Evolutionary conservation across 495 filamentous ascomycete species (phyloP).

Genomic region (Penicillium taxi): DNA sequence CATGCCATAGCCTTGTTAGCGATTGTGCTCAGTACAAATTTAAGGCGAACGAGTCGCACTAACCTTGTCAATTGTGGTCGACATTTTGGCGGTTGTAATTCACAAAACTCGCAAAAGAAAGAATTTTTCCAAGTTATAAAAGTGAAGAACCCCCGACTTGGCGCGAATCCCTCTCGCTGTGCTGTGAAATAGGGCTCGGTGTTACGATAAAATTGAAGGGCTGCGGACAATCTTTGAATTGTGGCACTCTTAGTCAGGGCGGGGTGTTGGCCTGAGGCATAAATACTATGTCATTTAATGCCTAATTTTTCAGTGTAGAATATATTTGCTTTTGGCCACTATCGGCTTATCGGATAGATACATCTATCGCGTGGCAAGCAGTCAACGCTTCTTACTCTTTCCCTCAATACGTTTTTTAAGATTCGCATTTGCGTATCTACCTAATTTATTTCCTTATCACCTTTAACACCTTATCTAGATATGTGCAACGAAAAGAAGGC

Average conservation of each 20-base stretch:
- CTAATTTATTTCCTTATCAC: not conserved
- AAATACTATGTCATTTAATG: conserved; percentile 17
- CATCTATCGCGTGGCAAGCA: conserved; percentile 1
- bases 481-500: not conserved
- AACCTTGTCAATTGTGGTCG: conserved; percentile 95
- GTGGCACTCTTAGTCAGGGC: conserved; percentile 28
- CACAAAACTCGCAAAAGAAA: conserved; percentile 10
- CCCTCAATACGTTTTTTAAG: too few relatives aligned
- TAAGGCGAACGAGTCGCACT: conserved; percentile 19
- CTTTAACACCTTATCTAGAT: not conserved
- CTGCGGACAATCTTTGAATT: conserved; percentile 29
- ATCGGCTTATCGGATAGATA: conserved; percentile 20
- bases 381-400: too few relatives aligned
- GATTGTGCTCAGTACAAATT: conserved; percentile 9
- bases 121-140: not conserved
- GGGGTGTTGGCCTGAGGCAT: conserved; percentile 26
- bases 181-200: conserved; percentile 5
- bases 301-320: conserved; percentile 3
- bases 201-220: conserved; percentile 8
- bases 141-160: conserved; percentile 3
- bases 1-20: conserved; percentile 17
- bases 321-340: conserved; percentile 6
- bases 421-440: too few relatives aligned
- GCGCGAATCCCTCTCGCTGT: conserved; percentile 10
- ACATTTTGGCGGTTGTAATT: conserved; percentile 55